phyloP scores from a whole-genome alignment of 768 basidiomycete genomes.

The Lactarius indigo region DNA sequence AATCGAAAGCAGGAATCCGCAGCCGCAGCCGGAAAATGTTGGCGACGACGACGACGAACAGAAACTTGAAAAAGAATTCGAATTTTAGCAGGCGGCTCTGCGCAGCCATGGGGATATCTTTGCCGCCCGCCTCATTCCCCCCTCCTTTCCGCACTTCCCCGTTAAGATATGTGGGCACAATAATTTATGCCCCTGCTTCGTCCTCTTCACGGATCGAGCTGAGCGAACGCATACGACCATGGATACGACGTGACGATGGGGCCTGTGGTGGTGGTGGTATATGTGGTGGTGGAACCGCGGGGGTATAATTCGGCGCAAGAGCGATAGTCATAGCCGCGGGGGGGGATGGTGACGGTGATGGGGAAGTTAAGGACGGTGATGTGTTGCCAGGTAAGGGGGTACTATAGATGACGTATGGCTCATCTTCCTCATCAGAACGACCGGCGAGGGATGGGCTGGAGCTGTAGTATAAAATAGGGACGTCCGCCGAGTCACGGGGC shows the following conservation, averaged over 20 bases:
- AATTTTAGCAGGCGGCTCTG: conserved; percentile 17
- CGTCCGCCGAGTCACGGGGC: conserved; percentile 14
- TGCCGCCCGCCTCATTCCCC: conserved; percentile 11
- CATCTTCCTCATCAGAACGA: conserved; percentile 21
- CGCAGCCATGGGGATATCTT: conserved; percentile 19
- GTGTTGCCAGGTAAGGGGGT: conserved; percentile 19
- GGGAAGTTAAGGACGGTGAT: background rate
- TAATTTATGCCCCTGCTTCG: conserved; percentile 12
- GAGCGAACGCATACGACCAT: conserved; percentile 23
- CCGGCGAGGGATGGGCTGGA: conserved; percentile 9
- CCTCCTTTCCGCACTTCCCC: background rate
- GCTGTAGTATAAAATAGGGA: conserved; percentile 19
- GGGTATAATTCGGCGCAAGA: conserved; percentile 14
- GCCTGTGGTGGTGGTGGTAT: conserved; percentile 21
- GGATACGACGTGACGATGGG: conserved; percentile 21
- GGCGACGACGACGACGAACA: background rate
- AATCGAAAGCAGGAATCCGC: background rate
- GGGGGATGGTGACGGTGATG: conserved; percentile 13
- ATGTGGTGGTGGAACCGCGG: conserved; percentile 8
- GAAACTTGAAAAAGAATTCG: background rate
- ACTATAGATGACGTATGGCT: conserved; percentile 27
- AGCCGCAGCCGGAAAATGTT: background rate
- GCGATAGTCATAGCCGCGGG: background rate
- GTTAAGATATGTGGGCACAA: background rate
- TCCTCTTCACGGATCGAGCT: conserved; percentile 27